Evolutionary conservation across 192 early-diverging fungal species (phyloP), one percentile per base, ranked within the genome.

Genomic region (Coemansia sp.): DNA sequence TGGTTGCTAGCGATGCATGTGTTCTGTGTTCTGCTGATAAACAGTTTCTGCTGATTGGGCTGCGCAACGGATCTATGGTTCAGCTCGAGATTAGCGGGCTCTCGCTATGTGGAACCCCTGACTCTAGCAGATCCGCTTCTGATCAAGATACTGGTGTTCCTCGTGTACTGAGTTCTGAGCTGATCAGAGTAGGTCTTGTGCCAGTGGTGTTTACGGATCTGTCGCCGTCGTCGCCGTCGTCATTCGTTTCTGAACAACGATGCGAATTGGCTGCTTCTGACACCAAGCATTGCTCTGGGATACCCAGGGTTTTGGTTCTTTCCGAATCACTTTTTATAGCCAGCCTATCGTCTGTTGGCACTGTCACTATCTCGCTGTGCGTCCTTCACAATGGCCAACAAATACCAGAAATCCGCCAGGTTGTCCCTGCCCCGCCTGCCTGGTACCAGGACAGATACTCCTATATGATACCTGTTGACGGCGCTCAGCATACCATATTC

Each of bases 1-100:
- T 42, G 28, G 66, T 62, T 32, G 61, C 69, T 50, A 79, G 65
- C 52, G 76, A 79, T 18, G 63, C 64, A 0, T 79, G 57, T 51
- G 32, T 79, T 22, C 54, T 79, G 4, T 11, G 31, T 7, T 33
- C 64, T 5, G 14, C 18, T 1, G 32, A 2, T 50, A 31, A 25
- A 11, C 61, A 33, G 42, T 58, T 63, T 56, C 28, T 79, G 14
- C 61, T 79, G n/a, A 68, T 49, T 14, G 76, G 76, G 8, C 50
- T 79, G 32, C 76, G 76, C 2, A 61, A 73, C 38, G 76, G 76
- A 2, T 63, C 48, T 1, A 28, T 60, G 36, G 45, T 60, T 5
- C 32, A 60, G 58, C 3, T 25, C 38, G 38, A 40, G 58, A n/a
- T 60, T 38, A 36, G 20, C 17, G 34, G 34, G 38, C 2, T 18